Conservation (phyloP, 148 eudicot genomes). For the Cornus suecica region DNA sequence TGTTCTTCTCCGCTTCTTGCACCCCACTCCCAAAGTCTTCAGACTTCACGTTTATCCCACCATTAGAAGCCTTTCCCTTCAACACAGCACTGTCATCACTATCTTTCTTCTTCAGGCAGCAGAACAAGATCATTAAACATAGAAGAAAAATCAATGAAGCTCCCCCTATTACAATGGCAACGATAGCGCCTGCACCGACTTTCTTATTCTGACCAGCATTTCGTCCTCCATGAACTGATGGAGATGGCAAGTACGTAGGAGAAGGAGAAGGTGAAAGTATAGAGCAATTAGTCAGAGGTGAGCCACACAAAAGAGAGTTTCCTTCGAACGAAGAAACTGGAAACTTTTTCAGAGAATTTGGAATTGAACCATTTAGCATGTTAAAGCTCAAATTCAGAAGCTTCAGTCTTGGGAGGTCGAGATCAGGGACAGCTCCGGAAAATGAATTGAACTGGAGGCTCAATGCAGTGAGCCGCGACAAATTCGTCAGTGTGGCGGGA, state of each 20-base stretch:
- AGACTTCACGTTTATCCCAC: constrained; percentile 53
- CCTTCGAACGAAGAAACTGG: constrained; percentile 71
- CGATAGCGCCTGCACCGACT: constrained; percentile 37
- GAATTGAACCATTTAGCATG: constrained; percentile 63
- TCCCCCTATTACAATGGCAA: constrained; percentile 56
- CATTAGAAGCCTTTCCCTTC: constrained; percentile 42
- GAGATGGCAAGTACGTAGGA: constrained; percentile 26
- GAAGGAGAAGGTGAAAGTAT: constrained; percentile 39
- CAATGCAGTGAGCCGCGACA: constrained; percentile 46
- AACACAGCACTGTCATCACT: constrained; percentile 16
- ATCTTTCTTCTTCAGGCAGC: constrained; percentile 55
- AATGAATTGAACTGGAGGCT: constrained; percentile 58
- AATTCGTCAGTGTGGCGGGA: constrained; percentile 43
- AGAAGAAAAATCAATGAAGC: constrained; percentile 32
- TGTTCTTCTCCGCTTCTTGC: constrained; percentile 87
- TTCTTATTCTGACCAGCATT: constrained; percentile 28
- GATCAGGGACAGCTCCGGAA: constrained; percentile 56
- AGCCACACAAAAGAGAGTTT: constrained; percentile 72
- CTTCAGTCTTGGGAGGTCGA: constrained; percentile 52
- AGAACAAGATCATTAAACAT: constrained; percentile 29
- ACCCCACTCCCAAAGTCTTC: constrained; percentile 96
- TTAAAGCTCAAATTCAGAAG: constrained; percentile 69
- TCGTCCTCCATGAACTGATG: constrained; percentile 24
- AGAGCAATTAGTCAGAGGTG: constrained; percentile 61
- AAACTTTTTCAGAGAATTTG: constrained; percentile 51